Evolutionary conservation across 805 yeast species (phyloP), one percentile per base, ranked within the genome.

Genomic region (Candida corydali): DNA sequence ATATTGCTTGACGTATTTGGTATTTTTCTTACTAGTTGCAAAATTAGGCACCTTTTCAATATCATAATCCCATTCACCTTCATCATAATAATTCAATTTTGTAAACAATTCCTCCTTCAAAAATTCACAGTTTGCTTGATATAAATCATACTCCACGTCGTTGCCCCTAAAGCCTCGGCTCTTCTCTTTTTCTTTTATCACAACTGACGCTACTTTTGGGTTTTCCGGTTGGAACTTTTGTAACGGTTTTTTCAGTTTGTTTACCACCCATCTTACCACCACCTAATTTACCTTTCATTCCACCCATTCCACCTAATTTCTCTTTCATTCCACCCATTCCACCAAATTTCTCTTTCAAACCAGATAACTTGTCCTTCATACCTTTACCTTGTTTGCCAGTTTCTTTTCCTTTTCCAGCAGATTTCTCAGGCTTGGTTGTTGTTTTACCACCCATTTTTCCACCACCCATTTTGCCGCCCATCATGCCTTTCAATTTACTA

Each of bases 401-500:
- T 17, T n/a, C 4, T 12, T 4, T 8, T 12, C 12, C 28, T 12
- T 33, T 23, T 9, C 8, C 23, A 22, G 16, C 22, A 26, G 28
- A 22, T 26, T 18, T 29, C 5, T 14, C 18, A 30, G 11, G 8
- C 16, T 30, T 12, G 8, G 17, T 11, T 8, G 23, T 6, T 7
- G 12, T 14, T 9, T 27, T 17, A 17, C 31, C 31, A 6, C 8
- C 23, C 4, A 5, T n/a, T n/a, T 29, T 16, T 7, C 24, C 24
- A 29, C 26, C 34, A 16, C n/a, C 20, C 30, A 17, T 26, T 29
- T 29, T 22, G 15, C 34, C 35, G 17, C 35, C 35, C 29, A 18
- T 32, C 26, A 20, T 30, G 7, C 35, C 35, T n/a, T 19, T 23
- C 28, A 23, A 19, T 9, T 23, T 23, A 11, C 15, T 17, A 11